Evolutionary conservation across 495 filamentous ascomycete genomes (phyloP), one percentile per base, ranked within the genome.

Genomic region (Cryomyces minteri): DNA sequence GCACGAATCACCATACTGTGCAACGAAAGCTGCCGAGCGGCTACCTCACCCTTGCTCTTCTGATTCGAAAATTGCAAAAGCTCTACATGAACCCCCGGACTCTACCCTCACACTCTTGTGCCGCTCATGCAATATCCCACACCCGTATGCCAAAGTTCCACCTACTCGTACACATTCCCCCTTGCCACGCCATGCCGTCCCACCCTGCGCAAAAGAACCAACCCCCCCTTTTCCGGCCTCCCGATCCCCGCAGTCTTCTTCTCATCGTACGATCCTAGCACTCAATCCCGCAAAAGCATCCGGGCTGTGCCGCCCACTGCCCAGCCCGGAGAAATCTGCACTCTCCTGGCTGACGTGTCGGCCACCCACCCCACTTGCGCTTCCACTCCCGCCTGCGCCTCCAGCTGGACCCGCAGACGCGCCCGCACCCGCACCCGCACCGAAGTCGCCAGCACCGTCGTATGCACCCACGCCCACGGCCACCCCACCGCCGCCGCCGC

Each of bases 211-310:
- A n/a, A 25, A 25, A 25, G 18, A 25, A 25, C 2, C 18, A 25
- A n/a, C n/a, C 18, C 18, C 18, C 18, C 2, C 18, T 1, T 25
- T 25, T 25, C 18, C 18, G 18, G 18, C 18, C 18, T 25, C 18
- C 18, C 18, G 2, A 1, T 25, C 18, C 18, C 18, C 18, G 18
- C 34, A 38, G 34, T 14, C 12, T 38, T 9, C 45, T 9, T 39
- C 34, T 49, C 45, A 67, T 52, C 67, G 55, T 53, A 63, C 57
- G 63, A 60, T 70, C 53, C 70, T 64, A 30, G 84, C 78, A 58
- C 88, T 95, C 58, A 98, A 65, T 53, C 82, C 88, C n/a, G 87
- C 80, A 72, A 96, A 98, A 31, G 90, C 88, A 66, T 98, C 90
- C 12, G 90, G 90, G 54, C 86, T 94, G 60, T 95, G 87, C 39